Conservation (phyloP, 305 asterid genomes). For the Stenogyne calaminthoides region DNA sequence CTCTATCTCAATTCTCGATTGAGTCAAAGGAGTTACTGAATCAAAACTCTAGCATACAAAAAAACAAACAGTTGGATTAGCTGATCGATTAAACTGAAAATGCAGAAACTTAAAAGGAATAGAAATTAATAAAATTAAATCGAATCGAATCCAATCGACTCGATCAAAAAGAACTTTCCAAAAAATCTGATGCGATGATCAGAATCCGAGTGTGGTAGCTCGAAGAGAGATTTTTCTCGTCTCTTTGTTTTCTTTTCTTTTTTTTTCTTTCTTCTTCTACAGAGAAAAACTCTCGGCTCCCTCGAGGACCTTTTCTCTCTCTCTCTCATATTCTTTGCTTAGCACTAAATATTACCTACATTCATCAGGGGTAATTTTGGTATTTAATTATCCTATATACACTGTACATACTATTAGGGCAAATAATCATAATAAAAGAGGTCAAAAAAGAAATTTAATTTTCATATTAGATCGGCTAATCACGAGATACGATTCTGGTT, state of each 20-base stretch:
- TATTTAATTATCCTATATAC: neutral
- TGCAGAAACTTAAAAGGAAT: constrained; percentile 7
- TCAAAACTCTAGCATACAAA: constrained; percentile 15
- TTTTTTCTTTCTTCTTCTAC: neutral
- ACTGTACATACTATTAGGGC: neutral
- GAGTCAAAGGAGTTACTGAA: neutral
- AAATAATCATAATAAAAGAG: neutral
- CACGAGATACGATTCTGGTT: neutral
- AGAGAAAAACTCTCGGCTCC: constrained; percentile 33
- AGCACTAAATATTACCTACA: constrained; percentile 31
- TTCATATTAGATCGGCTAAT: neutral
- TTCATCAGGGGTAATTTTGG: neutral
- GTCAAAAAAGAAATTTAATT: neutral
- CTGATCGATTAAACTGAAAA: constrained; percentile 18
- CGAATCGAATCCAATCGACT: constrained; percentile 25
- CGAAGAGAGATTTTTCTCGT: constrained; percentile 30
- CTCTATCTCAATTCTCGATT: constrained; percentile 3
- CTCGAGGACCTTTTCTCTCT: constrained; percentile 15
- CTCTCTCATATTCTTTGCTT: constrained; percentile 35
- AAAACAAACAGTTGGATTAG: constrained; percentile 5
- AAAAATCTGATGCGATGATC: constrained; percentile 24
- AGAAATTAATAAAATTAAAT: constrained; percentile 7
- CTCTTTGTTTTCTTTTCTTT: neutral
- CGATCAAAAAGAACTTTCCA: constrained; percentile 32
- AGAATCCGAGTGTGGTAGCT: constrained; percentile 31